Conservation (phyloP, 345 rosid genomes). For the Linum tenue region DNA sequence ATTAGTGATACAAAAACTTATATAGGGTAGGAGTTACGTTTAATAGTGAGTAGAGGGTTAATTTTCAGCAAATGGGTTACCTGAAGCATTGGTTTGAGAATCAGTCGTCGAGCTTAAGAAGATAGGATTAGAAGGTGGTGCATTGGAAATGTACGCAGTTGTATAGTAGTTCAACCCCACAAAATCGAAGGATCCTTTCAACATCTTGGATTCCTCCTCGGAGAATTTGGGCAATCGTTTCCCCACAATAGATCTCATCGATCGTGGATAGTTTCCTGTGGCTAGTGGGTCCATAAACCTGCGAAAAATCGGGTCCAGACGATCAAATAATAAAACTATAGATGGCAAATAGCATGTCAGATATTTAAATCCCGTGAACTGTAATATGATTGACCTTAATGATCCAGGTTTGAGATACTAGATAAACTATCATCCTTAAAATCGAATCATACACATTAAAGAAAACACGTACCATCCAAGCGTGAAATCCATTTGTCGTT, state of each 20-base stretch:
- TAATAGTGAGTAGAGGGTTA: background rate
- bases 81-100: slow-evolving; percentile 8
- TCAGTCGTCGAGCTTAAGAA: slow-evolving; percentile 30
- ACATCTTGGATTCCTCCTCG: slow-evolving; percentile 18
- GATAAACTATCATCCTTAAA: background rate
- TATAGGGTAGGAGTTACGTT: background rate
- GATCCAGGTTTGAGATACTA: background rate
- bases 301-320: background rate
- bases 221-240: slow-evolving; percentile 37
- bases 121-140: background rate
- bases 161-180: slow-evolving; percentile 44
- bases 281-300: slow-evolving; percentile 42
- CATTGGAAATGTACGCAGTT: slow-evolving; percentile 20
- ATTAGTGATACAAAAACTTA: too few species aligned
- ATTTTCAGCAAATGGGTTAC: slow-evolving; percentile 16
- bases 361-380: too few species aligned
- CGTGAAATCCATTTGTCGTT: slow-evolving; percentile 73
- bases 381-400: too few species aligned
- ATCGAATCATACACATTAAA: too few species aligned
- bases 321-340: too few species aligned
- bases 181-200: slow-evolving; percentile 46
- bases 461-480: slow-evolving; percentile 59
- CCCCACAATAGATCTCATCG: slow-evolving; percentile 26
- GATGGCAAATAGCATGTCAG: too few species aligned
- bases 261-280: slow-evolving; percentile 32